Evolutionary conservation across 2,329 filamentous ascomycete species (phyloP), one percentile per base, ranked within the genome.

Genomic region (Penicillium sumatraense): DNA sequence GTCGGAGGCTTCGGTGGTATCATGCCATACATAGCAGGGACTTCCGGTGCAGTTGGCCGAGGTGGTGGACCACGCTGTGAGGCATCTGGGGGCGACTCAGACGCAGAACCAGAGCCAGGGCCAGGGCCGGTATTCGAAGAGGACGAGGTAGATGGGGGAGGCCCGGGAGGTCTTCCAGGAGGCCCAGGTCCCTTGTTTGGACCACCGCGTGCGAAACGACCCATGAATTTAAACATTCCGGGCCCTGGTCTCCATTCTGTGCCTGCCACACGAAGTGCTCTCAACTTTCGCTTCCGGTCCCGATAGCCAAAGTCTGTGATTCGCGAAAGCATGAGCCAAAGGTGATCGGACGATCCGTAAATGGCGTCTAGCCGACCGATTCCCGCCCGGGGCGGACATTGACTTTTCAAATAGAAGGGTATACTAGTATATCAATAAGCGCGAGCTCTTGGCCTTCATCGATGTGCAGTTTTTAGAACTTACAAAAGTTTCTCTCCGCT

Each of bases 331-430:
- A 98, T 78, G 3, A 98, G 81, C 41, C 96, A 83, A 4, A 97
- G 76, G 70, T 97, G 91, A 70, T 99, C 95, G 62, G 90, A 91
- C 0, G 91, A 91, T 35, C 92, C 95, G 67, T 93, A 96, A 21
- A 93, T 84, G 9, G 91, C 89, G 67, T 93, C 89, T 4, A 89
- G 77, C 57, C 84, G 87, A 16, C 91, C 91, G 40, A 96, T 81
- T 1, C 89, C 88, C 9, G 90, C 89, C 68, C 95, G 83, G 3
- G 95, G 95, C 35, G 91, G 90, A 68, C 92, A 96, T 67, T 93
- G 88, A n/a, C 86, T 86, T 90, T 91, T 96, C 58, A 84, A 80
- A 24, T 86, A 81, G 69, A 89, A 96, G 40, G 91, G 87, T 80
- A 96, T 86, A 58, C 91, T 96, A 48, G 14, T 29, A 7, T 13